phyloP scores from a whole-genome alignment of 108 stramenopile species.

The Cyclostephanos tholiformis region DNA sequence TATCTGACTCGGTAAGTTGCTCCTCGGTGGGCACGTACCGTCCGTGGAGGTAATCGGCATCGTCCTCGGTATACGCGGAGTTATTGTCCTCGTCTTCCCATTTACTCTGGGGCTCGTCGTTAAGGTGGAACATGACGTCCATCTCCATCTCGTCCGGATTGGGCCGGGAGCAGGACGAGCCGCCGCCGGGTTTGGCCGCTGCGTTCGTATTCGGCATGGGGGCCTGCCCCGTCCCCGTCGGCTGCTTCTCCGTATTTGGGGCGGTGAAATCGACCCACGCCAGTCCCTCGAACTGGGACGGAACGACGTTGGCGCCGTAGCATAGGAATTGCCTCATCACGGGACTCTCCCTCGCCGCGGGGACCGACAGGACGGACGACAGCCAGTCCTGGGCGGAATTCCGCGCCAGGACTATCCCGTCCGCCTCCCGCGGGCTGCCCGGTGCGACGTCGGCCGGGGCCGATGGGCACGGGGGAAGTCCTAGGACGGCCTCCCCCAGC shows the following conservation, averaged over 20 bases:
- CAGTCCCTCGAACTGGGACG: slow-evolving; percentile 80
- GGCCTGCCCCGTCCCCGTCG: slow-evolving; percentile 10
- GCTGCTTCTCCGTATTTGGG: slow-evolving; percentile 24
- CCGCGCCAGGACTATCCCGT: slow-evolving; percentile 52
- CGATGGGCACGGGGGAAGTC: slow-evolving; percentile 52
- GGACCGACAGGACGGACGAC: slow-evolving; percentile 55
- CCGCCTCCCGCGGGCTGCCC: slow-evolving; percentile 25
- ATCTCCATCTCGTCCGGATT: slow-evolving; percentile 85
- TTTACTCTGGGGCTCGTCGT: slow-evolving; percentile 48
- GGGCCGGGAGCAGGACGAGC: slow-evolving; percentile 9
- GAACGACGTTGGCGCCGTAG: slow-evolving; percentile 79
- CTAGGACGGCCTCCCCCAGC: slow-evolving; percentile 42
- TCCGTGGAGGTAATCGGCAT: slow-evolving; percentile 58
- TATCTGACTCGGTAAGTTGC: slow-evolving; percentile 65
- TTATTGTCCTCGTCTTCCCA: slow-evolving; percentile 32
- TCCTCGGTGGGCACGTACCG: slow-evolving; percentile 77
- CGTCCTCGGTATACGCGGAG: slow-evolving; percentile 54
- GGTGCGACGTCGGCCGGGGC: not conserved
- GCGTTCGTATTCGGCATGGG: slow-evolving; percentile 6
- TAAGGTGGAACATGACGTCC: slow-evolving; percentile 73
- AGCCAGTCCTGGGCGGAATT: slow-evolving; percentile 77
- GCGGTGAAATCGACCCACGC: slow-evolving; percentile 68
- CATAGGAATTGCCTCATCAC: slow-evolving; percentile 77
- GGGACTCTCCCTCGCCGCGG: slow-evolving; percentile 63
- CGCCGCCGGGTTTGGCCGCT: slow-evolving; percentile 9